phyloP scores from a whole-genome alignment of 129 eudicot genomes.

The Chrysanthemum makinoi region DNA sequence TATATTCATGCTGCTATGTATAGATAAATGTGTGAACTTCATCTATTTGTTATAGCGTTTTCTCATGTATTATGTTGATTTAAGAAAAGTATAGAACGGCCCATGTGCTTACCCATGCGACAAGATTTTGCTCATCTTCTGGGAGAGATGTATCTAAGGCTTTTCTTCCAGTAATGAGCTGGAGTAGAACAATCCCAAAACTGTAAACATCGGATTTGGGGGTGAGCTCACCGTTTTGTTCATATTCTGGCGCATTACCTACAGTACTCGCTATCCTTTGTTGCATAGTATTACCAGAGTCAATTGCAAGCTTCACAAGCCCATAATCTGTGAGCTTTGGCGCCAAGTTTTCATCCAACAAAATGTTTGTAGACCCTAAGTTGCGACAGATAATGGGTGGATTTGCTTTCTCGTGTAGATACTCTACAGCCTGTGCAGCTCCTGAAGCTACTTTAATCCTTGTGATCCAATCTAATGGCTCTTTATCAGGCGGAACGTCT shows the following conservation, averaged over 20 bases:
- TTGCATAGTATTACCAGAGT: constrained; percentile 37
- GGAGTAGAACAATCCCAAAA: constrained; percentile 66
- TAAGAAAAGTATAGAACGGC: neutral
- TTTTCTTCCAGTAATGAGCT: constrained; percentile 71
- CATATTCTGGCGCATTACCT: constrained; percentile 73
- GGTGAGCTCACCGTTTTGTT: constrained; percentile 64
- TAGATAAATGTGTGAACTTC: neutral
- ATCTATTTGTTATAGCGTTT: neutral
- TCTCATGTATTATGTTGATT: neutral
- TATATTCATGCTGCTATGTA: too few species aligned
- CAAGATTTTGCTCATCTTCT: constrained; percentile 59
- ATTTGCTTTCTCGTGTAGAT: constrained; percentile 59
- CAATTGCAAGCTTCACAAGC: constrained; percentile 51
- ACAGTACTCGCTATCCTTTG: constrained; percentile 49
- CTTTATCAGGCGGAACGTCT: constrained; percentile 41
- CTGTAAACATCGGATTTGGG: constrained; percentile 67
- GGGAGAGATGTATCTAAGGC: constrained; percentile 57
- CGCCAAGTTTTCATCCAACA: constrained; percentile 46
- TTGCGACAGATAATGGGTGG: constrained; percentile 69
- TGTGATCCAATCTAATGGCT: constrained; percentile 57
- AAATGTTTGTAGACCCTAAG: constrained; percentile 47
- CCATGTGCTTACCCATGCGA: constrained; percentile 56
- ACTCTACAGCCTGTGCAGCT: constrained; percentile 70
- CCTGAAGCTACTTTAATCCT: constrained; percentile 79
- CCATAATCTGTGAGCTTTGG: constrained; percentile 77